Conservation (phyloP, 2,329 filamentous ascomycete species). For the Ophiobolus disseminans region DNA sequence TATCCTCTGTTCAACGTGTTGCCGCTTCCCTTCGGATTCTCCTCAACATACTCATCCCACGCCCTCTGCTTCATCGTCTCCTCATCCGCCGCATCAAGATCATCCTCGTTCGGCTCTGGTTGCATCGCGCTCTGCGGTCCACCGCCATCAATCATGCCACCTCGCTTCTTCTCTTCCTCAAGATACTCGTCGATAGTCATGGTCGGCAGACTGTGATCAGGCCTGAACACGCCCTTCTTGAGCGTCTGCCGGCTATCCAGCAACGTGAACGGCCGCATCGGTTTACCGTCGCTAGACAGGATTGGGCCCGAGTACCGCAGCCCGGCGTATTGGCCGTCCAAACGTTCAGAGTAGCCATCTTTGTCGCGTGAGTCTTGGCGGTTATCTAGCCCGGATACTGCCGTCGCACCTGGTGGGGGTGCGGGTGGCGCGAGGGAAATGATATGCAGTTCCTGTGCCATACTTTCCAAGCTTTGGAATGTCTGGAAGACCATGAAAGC, state of each 20-base stretch:
- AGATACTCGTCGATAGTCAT: slow-evolving; percentile 99
- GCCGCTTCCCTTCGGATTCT: slow-evolving; percentile 82
- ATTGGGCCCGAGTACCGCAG: slow-evolving; percentile 70
- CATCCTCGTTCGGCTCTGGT: slow-evolving; percentile 84
- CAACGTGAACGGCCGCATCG: slow-evolving; percentile 88
- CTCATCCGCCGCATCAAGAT: slow-evolving; percentile 83
- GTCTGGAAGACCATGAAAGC: slow-evolving; percentile 76
- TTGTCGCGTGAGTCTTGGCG: slow-evolving; percentile 56
- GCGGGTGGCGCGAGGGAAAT: slow-evolving; percentile 73
- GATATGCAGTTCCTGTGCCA: slow-evolving; percentile 84
- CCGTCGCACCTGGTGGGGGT: slow-evolving; percentile 50
- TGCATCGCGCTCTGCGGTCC: slow-evolving; percentile 74
- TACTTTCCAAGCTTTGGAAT: slow-evolving; percentile 85
- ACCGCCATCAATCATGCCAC: slow-evolving; percentile 90
- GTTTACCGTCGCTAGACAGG: slow-evolving; percentile 79
- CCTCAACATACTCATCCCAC: slow-evolving; percentile 95
- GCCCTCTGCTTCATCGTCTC: slow-evolving; percentile 92
- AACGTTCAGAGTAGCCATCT: slow-evolving; percentile 71
- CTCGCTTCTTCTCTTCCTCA: slow-evolving; percentile 83
- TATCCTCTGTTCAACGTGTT: slow-evolving; percentile 83
- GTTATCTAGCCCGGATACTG: slow-evolving; percentile 52
- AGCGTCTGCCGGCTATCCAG: slow-evolving; percentile 78
- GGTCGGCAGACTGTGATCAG: slow-evolving; percentile 91
- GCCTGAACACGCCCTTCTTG: slow-evolving; percentile 81
- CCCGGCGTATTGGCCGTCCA: slow-evolving; percentile 64